A percentile compares a stretch with the other conserved stretches of the same genome.
phyloP scores from a whole-genome alignment of 805 yeast species.

The Cyberlindnera petersonii region DNA sequence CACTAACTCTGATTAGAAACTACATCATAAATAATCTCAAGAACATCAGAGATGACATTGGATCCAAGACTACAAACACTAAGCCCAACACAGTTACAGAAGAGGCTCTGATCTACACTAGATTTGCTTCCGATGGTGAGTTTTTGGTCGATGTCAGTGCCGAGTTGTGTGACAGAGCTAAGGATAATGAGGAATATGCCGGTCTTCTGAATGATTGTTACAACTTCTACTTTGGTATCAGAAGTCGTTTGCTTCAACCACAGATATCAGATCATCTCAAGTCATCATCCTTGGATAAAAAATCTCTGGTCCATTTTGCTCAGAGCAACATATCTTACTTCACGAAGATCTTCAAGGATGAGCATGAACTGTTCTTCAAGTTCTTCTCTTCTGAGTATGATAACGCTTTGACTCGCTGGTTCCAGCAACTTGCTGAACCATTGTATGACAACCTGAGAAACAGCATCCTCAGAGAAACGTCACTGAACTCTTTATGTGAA shows the following conservation, averaged over 20 bases:
- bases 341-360: constrained; percentile 57
- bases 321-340: constrained; percentile 61
- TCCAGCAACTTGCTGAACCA: constrained; percentile 67
- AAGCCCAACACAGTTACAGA: constrained; percentile 40
- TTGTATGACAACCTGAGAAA: constrained; percentile 68
- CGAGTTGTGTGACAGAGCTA: constrained; percentile 37
- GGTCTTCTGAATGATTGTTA: constrained; percentile 68
- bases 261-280: constrained; percentile 38
- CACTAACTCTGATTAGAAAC: constrained; percentile 69
- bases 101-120: constrained; percentile 63
- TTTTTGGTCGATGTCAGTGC: constrained; percentile 33
- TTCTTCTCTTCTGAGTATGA: constrained; percentile 45
- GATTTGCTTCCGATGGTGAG: constrained; percentile 48
- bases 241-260: constrained; percentile 46
- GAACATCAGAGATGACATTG: constrained; percentile 30
- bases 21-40: constrained; percentile 47
- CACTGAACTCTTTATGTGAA: constrained; percentile 68
- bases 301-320: constrained; percentile 52
- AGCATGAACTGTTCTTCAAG: constrained; percentile 51
- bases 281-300: constrained; percentile 23
- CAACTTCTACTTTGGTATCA: constrained; percentile 54
- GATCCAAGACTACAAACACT: constrained; percentile 22
- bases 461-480: constrained; percentile 63
- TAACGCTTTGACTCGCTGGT: constrained; percentile 48
- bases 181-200: constrained; percentile 47